These are phyloP conservation scores for Boletus sp. DNA, from an alignment of 768 basidiomycete genomes.

Conservation along the genomic window DNA sequence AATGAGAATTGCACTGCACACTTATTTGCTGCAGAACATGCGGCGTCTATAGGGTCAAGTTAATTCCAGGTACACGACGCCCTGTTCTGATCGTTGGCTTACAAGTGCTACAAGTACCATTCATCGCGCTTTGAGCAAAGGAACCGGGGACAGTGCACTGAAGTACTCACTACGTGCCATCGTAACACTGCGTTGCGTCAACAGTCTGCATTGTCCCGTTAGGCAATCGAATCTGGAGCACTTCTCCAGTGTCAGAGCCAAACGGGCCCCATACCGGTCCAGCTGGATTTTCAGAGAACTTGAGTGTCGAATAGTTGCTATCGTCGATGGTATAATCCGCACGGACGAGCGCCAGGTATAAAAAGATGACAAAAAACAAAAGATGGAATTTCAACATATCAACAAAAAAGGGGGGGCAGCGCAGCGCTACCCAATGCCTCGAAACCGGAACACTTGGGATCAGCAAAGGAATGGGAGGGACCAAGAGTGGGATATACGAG, in stretches of 20 bases:
- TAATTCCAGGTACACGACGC: background rate
- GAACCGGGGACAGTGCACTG: background rate
- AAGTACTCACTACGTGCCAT: slow-evolving; percentile 26
- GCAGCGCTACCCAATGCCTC: background rate
- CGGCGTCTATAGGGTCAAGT: slow-evolving; percentile 15
- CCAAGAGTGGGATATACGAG: background rate
- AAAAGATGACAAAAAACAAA: background rate
- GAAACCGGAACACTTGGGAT: background rate
- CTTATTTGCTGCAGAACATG: slow-evolving; percentile 21
- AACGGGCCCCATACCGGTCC: slow-evolving; percentile 28
- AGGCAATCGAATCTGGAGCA: slow-evolving; percentile 19
- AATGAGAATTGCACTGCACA: slow-evolving; percentile 27
- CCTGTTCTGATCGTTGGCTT: background rate
- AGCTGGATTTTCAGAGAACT: slow-evolving; percentile 26
- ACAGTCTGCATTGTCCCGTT: slow-evolving; percentile 26
- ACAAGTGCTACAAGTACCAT: slow-evolving; percentile 20
- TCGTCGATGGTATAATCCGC: slow-evolving; percentile 30
- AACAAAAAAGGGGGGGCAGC: background rate
- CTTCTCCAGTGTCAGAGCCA: slow-evolving; percentile 19
- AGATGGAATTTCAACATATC: slow-evolving; percentile 6
- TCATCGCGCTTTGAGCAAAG: slow-evolving; percentile 1
- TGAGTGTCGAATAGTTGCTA: slow-evolving; percentile 23
- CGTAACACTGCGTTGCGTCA: slow-evolving; percentile 21
- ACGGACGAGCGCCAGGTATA: slow-evolving; percentile 4
- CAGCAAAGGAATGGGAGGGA: slow-evolving; percentile 9